A percentile compares a stretch with the other conserved stretches of the same genome.
Conservation (phyloP, 208 protist species). For the Herpetomonas samuelpessoai region DNA sequence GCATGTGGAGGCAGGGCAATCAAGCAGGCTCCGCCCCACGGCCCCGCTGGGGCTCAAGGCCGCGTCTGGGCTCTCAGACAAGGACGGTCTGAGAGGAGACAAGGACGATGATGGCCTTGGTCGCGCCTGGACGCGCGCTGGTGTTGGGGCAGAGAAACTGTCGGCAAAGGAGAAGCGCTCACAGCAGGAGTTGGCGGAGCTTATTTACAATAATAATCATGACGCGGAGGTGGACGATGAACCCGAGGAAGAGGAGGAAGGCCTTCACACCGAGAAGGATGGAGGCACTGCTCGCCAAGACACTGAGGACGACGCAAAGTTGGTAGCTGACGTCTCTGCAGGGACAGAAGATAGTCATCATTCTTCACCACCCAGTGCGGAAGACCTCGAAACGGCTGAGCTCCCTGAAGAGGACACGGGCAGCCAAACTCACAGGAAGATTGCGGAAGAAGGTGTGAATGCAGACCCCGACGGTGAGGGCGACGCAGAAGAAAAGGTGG, state of each 20-base stretch:
- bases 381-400: too few relatives aligned
- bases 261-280: conserved; percentile 4
- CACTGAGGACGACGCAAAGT: too few relatives aligned
- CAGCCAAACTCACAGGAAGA: too few relatives aligned
- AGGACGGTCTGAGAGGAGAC: conserved; percentile 20
- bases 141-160: conserved; percentile 49
- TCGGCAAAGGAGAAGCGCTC: conserved; percentile 44
- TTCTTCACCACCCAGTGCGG: too few relatives aligned
- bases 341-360: too few relatives aligned
- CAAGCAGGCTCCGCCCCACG: not conserved
- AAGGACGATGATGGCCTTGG: conserved; percentile 17
- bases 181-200: conserved; percentile 61
- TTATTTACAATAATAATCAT: conserved; percentile 46
- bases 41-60: not conserved
- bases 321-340: too few relatives aligned
- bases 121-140: conserved; percentile 66
- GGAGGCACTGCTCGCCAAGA: not conserved
- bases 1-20: conserved; percentile 23
- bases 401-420: too few relatives aligned
- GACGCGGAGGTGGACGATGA: conserved; percentile 14
- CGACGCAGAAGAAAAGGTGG: not conserved
- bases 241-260: conserved; percentile 5
- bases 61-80: not conserved
- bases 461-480: too few relatives aligned
- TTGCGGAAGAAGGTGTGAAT: too few relatives aligned